phyloP scores from a whole-genome alignment of 2,329 filamentous ascomycete genomes.

The Corynespora cassiicola region DNA sequence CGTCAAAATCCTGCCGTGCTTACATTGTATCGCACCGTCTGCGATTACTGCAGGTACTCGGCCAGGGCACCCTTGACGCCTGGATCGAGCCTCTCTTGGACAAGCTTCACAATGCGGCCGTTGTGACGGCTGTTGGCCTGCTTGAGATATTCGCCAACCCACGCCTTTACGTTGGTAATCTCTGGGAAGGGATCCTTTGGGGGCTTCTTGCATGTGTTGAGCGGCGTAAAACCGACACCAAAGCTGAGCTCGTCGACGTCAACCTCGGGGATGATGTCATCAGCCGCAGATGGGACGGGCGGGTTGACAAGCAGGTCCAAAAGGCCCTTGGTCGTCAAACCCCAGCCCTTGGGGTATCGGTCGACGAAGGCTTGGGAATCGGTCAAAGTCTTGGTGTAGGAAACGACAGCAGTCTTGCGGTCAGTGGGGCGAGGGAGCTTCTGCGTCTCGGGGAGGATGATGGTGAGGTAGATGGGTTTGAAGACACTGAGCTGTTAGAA shows the following conservation, averaged over 20 bases:
- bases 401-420: slow-evolving; percentile 91
- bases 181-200: slow-evolving; percentile 85
- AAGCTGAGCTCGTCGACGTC: slow-evolving; percentile 96
- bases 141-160: slow-evolving; percentile 83
- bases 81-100: slow-evolving; percentile 69
- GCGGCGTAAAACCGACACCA: slow-evolving; percentile 89
- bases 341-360: slow-evolving; percentile 77
- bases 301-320: slow-evolving; percentile 90
- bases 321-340: slow-evolving; percentile 85
- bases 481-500: slow-evolving; percentile 66
- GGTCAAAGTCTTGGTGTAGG: slow-evolving; percentile 88
- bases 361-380: slow-evolving; percentile 84
- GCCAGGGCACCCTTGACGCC: slow-evolving; percentile 49
- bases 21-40: neutral
- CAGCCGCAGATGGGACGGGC: slow-evolving; percentile 70
- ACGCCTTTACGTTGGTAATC: slow-evolving; percentile 76
- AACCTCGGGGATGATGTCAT: slow-evolving; percentile 81
- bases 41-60: slow-evolving; percentile 30
- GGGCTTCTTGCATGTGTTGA: slow-evolving; percentile 85
- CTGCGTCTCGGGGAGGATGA: slow-evolving; percentile 88
- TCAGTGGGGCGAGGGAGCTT: slow-evolving; percentile 87
- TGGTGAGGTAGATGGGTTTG: slow-evolving; percentile 80
- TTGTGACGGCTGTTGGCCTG: slow-evolving; percentile 76
- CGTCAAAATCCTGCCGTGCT: neutral
- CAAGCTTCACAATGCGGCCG: slow-evolving; percentile 74